Base-by-base conservation (phyloP, 768 basidiomycete genomes). In the Pulveroboletus sp. region DNA sequence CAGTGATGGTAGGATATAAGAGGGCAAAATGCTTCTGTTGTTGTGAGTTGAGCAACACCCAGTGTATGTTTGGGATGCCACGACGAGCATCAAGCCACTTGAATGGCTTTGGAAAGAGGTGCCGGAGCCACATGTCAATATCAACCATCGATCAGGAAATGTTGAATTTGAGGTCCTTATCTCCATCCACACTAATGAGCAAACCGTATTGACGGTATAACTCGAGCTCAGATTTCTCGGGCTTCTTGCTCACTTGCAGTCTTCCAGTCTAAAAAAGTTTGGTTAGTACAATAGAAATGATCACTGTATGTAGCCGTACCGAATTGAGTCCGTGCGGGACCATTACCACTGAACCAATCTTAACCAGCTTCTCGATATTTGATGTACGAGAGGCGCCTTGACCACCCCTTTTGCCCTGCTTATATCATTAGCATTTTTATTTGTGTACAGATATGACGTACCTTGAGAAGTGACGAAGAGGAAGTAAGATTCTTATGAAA, bases 71-170 rank as follows among this genome's bases (percentile, higher is more conserved):
- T 5, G n/a, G 45, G 13, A 10, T 16, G 2, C 51, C 43, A 41
- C 13, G 16, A 23, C 16, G 11, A 27, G 47, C 32, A 10, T 49
- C 51, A 24, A 53, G 47, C 51, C 51, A 53, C n/a, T 45, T 16
- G 16, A 53, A 53, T n/a, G 43, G 38, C 31, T 48, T 53, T 23
- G 37, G 42, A 6, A 53, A 30, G 2, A 53, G 24, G 14, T 19
- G 31, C 1, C 20, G 19, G 5, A 53, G 17, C 51, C 47, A 53
- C 24, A 8, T 5, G 20, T 53, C 36, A 34, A 53, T 49, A 5
- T 26, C 37, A 8, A 17, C 26, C 47, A 53, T 49, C 0, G 6
- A 11, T 47, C 51, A 53, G 17, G 31, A 40, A n/a, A 40, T 7
- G 14, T 19, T 12, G 10, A 53, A 53, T 32, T 44, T 43, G 5